Evolutionary conservation across 1,284 basidiomycete species (phyloP).

Genomic region (Pascua guehoae): DNA sequence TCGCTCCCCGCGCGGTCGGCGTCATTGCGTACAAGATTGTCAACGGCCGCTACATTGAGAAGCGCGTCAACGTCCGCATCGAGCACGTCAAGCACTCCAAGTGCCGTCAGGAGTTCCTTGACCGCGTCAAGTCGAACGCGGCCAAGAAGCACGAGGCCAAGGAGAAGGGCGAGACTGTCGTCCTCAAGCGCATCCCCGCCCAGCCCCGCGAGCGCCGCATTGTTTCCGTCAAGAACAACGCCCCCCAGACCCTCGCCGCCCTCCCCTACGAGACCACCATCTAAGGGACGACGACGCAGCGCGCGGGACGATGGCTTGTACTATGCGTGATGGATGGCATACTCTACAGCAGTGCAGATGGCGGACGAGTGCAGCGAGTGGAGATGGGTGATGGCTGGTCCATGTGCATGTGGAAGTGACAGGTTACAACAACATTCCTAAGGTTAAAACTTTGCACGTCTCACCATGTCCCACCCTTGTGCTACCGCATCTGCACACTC

Average conservation of each 20-base stretch:
- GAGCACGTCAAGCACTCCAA: constrained; percentile 99
- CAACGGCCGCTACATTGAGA: constrained; percentile 98
- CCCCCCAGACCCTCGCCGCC: constrained; percentile 88
- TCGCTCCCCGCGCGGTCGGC: constrained; percentile 89
- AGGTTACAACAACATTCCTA: neutral
- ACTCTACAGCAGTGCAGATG: constrained; percentile 4
- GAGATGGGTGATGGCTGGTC: no score
- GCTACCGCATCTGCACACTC: constrained; percentile 2
- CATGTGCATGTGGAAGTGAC: no score
- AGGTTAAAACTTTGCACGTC: constrained; percentile 23
- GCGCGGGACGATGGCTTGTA: constrained; percentile 34
- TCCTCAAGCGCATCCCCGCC: constrained; percentile 80
- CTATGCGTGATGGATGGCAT: constrained; percentile 41
- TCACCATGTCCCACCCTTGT: constrained; percentile 25
- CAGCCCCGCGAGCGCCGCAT: constrained; percentile 77
- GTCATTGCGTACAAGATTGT: constrained; percentile 99
- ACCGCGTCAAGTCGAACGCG: constrained; percentile 92
- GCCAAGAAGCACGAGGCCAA: constrained; percentile 78
- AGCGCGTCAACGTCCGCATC: constrained; percentile 97
- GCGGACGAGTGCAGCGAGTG: no score
- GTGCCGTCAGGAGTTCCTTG: constrained; percentile 97
- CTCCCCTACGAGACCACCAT: constrained; percentile 62
- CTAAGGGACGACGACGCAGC: constrained; percentile 29
- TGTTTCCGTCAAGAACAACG: constrained; percentile 72
- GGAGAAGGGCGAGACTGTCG: constrained; percentile 83